Percentiles rank a stretch among this genome's conserved stretches.
Conservation (phyloP, 495 filamentous ascomycete genomes). For the Aspergillus ellipticus region DNA sequence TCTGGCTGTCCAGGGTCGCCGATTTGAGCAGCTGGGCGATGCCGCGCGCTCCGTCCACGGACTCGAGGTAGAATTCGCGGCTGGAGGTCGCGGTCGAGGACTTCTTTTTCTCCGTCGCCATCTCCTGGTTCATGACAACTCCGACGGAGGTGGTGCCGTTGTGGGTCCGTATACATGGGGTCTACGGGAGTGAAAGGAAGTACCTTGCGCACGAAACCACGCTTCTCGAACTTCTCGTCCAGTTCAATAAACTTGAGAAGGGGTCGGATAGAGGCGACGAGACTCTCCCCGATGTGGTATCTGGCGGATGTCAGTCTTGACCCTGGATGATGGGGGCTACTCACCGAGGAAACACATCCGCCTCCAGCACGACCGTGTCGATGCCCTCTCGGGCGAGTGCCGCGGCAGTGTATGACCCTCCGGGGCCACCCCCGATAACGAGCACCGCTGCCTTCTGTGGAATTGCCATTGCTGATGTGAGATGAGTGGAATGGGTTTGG, state of each 20-base stretch:
- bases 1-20: conserved; percentile 23
- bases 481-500: too few relatives aligned
- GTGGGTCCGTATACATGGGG: too few relatives aligned
- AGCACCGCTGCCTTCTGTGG: background rate
- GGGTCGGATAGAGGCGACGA: conserved; percentile 6
- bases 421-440: conserved; percentile 4
- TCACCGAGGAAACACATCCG: conserved; percentile 2
- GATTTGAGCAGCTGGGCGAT: conserved; percentile 20
- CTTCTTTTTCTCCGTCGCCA: conserved; percentile 17
- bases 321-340: background rate
- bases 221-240: background rate
- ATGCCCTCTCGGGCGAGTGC: conserved; percentile 7
- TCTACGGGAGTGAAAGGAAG: too few relatives aligned
- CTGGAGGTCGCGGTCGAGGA: conserved; percentile 6
- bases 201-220: conserved; percentile 4
- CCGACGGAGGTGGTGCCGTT: conserved; percentile 41
- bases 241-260: conserved; percentile 7
- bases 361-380: conserved; percentile 8
- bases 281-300: conserved; percentile 10
- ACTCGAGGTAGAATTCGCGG: background rate
- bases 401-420: conserved; percentile 1
- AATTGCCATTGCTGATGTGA: background rate
- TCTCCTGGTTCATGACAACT: conserved; percentile 34
- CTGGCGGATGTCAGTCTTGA: background rate
- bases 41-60: background rate